Evolutionary conservation across 352 stramenopile genomes (phyloP), one percentile per base, ranked within the genome.

Genomic region (Aphanomyces invadans): DNA sequence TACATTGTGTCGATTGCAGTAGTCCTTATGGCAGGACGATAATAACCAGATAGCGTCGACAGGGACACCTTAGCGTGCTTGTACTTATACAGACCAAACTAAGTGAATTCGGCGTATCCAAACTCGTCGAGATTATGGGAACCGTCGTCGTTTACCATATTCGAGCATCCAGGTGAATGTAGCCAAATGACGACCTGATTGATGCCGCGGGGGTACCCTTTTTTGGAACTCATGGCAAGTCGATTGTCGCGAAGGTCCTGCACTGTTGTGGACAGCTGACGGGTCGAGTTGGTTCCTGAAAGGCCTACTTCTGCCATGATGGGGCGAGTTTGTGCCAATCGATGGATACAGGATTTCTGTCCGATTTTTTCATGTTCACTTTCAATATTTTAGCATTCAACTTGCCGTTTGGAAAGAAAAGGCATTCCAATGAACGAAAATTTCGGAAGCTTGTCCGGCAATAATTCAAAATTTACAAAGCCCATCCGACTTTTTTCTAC

Each of bases 391-490:
- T 42, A 42, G 36, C 36, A 15, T 42, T 42, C 7, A 15, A 42
- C 36, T 42, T 42, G 15, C 15, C 36, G 7, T 42, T 42, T 42
- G 36, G 7, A 42, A 15, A 42, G 36, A 42, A 42, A 42, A 15
- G 7, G 15, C 36, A 42, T 42, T 42, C 36, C 36, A 42, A 42
- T 42, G 36, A 42, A 42, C 36, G 36, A 42, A 42, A 42, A 42
- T 15, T 7, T 42, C 36, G 36, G 36, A 42, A 7, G 36, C 15
- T 65, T 77, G 48, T 26, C 64, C 52, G 72, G 84, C 53, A 78
- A 88, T 51, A 88, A 85, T 68, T 42, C 15, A 7, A 42, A 42
- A 42, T 42, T 42, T 42, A 15, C 36, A 42, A 15, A 42, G 36
- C 15, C 7, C 36, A 42, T 42, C 36, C 36, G 36, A 42, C 36